phyloP scores from a whole-genome alignment of 306 rosid genomes.

The Parietaria judaica region DNA sequence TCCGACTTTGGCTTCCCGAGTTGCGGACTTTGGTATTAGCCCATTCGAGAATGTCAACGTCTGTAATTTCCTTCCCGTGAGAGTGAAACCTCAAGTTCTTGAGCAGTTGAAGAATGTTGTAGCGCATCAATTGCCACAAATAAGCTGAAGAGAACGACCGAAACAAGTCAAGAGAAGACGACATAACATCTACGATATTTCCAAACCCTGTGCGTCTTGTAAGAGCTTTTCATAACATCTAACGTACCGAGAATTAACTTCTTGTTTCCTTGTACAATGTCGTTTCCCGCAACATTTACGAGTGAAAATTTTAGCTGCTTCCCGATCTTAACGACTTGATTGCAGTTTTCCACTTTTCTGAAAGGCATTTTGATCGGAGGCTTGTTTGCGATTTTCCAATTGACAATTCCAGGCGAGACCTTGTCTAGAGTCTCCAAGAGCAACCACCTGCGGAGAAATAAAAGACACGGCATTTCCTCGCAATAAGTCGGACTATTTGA shows the following conservation, averaged over 20 bases:
- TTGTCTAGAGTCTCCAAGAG: conserved; percentile 87
- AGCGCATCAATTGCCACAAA: conserved; percentile 97
- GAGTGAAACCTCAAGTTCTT: conserved; percentile 91
- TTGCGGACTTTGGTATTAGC: conserved; percentile 73
- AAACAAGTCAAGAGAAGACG: conserved; percentile 1
- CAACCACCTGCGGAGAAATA: conserved; percentile 58
- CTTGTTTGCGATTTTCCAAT: conserved; percentile 89
- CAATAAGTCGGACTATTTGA: no score
- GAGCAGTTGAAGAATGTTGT: conserved; percentile 77
- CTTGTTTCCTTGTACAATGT: conserved; percentile 90
- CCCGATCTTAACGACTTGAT: conserved; percentile 90
- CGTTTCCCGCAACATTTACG: conserved; percentile 94
- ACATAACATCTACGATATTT: background rate
- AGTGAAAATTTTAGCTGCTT: conserved; percentile 83
- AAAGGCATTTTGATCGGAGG: conserved; percentile 99
- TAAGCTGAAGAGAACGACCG: conserved; percentile 50
- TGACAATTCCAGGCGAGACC: conserved; percentile 83
- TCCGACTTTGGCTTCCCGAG: conserved; percentile 66
- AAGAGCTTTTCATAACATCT: conserved; percentile 4
- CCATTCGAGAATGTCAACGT: conserved; percentile 90
- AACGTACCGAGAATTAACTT: conserved; percentile 77
- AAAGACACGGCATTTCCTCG: no score
- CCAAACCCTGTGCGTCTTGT: background rate
- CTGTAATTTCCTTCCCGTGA: conserved; percentile 80
- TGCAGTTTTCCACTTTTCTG: conserved; percentile 96